Evolutionary conservation across 140 eudicot species (phyloP).

Genomic region (Cichorium intybus): DNA sequence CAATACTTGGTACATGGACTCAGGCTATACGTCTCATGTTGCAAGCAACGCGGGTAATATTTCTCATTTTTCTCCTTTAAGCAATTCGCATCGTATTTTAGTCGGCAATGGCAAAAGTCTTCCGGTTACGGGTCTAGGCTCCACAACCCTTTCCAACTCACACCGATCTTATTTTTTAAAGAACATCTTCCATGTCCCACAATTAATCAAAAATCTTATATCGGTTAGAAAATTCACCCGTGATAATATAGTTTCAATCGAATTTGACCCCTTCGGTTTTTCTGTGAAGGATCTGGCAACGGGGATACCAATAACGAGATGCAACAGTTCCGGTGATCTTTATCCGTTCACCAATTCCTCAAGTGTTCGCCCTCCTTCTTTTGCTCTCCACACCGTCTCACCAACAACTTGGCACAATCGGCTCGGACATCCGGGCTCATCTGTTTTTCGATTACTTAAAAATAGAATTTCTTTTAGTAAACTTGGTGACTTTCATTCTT

Average conservation of each 20-base stretch:
- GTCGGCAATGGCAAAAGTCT: background rate
- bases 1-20: background rate
- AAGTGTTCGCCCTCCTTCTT: background rate
- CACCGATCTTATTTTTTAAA: background rate
- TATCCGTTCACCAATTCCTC: background rate
- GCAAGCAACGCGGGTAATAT: background rate
- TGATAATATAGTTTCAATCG: too few relatives aligned
- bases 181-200: background rate
- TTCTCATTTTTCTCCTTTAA: background rate
- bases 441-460: too few relatives aligned
- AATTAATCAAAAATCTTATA: too few relatives aligned
- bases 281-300: slow-evolving; percentile 4
- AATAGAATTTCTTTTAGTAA: too few relatives aligned
- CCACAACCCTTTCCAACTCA: background rate
- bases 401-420: too few relatives aligned
- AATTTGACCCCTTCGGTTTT: too few relatives aligned
- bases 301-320: background rate
- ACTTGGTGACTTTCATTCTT: too few relatives aligned
- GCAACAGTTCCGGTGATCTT: slow-evolving; percentile 10
- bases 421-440: too few relatives aligned
- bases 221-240: too few relatives aligned
- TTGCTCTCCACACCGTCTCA: background rate
- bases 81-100: background rate
- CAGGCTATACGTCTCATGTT: background rate
- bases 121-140: background rate